A percentile compares a stretch with the other conserved stretches of the same genome.
Conservation (phyloP, 2,329 filamentous ascomycete genomes). For the Calonectria crousiana region DNA sequence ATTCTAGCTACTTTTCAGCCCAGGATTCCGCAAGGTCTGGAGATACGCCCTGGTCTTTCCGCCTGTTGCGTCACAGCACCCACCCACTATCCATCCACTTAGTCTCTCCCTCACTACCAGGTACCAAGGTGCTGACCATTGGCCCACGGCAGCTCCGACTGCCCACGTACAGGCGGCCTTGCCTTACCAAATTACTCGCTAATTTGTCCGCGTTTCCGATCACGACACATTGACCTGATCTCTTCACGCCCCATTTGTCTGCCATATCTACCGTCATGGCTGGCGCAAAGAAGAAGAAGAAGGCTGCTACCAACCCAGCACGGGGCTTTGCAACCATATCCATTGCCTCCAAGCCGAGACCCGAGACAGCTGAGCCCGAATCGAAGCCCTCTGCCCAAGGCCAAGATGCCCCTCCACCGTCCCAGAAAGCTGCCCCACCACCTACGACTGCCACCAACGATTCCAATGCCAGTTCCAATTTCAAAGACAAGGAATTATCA, state of each 20-base stretch:
- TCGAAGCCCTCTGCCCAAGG: conserved; percentile 40
- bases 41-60: background rate
- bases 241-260: conserved; percentile 4
- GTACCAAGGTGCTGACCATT: background rate
- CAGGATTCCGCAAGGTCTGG: background rate
- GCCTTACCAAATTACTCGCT: conserved; percentile 19
- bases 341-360: conserved; percentile 83
- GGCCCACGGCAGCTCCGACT: conserved; percentile 21
- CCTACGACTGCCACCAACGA: conserved; percentile 42
- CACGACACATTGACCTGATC: conserved; percentile 1
- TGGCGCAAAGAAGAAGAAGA: conserved; percentile 87
- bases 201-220: conserved; percentile 10
- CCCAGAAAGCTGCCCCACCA: conserved; percentile 46
- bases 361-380: conserved; percentile 64
- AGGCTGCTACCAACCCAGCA: conserved; percentile 86
- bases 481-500: conserved; percentile 67
- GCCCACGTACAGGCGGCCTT: conserved; percentile 8
- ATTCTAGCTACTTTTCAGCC: background rate
- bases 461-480: conserved; percentile 30
- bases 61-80: conserved; percentile 27
- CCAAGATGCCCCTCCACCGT: conserved; percentile 49
- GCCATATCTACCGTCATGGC: conserved; percentile 68
- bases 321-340: conserved; percentile 96
- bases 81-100: conserved; percentile 24
- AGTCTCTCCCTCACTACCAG: background rate